Evolutionary conservation across 163 green algal genomes (phyloP), one percentile per base, ranked within the genome.

Genomic region (Trebouxiophyceae sp.): DNA sequence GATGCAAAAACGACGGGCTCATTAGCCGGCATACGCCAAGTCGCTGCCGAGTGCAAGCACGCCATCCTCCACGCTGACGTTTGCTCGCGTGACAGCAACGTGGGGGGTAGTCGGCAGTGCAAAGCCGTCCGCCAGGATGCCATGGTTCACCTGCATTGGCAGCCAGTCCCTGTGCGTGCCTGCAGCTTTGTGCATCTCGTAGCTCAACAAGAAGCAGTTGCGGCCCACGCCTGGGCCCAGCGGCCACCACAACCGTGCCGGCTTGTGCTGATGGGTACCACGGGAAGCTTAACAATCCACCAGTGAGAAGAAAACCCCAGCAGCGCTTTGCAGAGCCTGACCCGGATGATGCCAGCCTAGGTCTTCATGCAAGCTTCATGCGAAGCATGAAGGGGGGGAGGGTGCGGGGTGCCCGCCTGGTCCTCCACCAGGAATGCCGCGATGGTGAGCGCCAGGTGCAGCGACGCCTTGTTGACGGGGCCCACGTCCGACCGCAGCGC

Each of bases 51-150:
- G 45, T 16, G 27, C 28, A 27, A 66, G 24, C 26, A 44, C 26
- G 28, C 29, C 12, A 22, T 39, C 8, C 1, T 30, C 60, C 8
- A 66, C 45, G 44, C 27, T 45, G 1, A 66, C 8, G 28, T 57
- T 54, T 27, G 44, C 28, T 3, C 28, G 16, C 26, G 45, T 8
- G 4, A 66, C 29, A 3, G 44, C 19, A 3, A 66, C 28, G 46
- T 67, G 62, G 2, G 62, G 62, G 30, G 60, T 67, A n/a, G 47
- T 46, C 23, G 62, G 62, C 29, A 67, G 46, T 6, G 62, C 46
- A 23, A 67, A 67, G 30, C 62, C 62, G n/a, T 60, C 62, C 46
- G 31, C 32, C 20, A 67, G 62, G 4, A 67, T 39, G 4, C 19
- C 33, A 6, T 67, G 5, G 30, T 67, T 67, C 23, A 67, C 54